Base-by-base conservation (phyloP, 768 basidiomycete genomes). In the Leucocoprinus sp. region DNA sequence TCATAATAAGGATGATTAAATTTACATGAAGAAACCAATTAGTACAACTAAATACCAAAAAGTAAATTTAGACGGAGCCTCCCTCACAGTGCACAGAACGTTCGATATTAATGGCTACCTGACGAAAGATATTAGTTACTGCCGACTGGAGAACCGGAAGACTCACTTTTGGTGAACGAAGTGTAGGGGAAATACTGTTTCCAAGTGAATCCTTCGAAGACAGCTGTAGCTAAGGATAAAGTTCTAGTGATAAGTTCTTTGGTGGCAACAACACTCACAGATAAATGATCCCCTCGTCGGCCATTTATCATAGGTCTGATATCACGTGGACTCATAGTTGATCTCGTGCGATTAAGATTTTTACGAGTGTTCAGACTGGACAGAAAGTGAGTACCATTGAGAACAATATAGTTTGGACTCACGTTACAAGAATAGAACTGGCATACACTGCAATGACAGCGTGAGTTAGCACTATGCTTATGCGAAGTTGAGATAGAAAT, bases 401-500 rank as follows among this genome's bases (percentile, higher is more conserved):
- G 31, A 2, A 17, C 14, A 17, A 41, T 15, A 17, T 4, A 19
- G 19, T 19, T 12, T 4, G 9, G 26, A 17, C 26, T 22, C 23
- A 49, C 26, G 69, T 63, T 11, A 69, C 68, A 4, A 75, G 59
- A 9, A 69, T 53, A 15, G 65, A 68, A 47, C 71, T 75, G 7
- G 71, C 68, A 28, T 75, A 75, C 33, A 74, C 73, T 75, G 28
- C 2, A 14, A 18, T 26, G 19, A 21, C 24, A 33, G 11, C 22
- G 27, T 22, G 42, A 37, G 12, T 45, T 27, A 12, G 48, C 27
- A n/a, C 8, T 26, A n/a, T 31, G 31, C 4, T 8, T 14, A 31
- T 11, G 4, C 9, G n/a, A 31, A 31, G 14, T 31, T 14, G 31
- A 31, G 9, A 31, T 31, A 12, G 31, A 5, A 31, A n/a, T 4